Base-by-base conservation (phyloP, 2,329 filamentous ascomycete species). In the Pyricularia sp. region DNA sequence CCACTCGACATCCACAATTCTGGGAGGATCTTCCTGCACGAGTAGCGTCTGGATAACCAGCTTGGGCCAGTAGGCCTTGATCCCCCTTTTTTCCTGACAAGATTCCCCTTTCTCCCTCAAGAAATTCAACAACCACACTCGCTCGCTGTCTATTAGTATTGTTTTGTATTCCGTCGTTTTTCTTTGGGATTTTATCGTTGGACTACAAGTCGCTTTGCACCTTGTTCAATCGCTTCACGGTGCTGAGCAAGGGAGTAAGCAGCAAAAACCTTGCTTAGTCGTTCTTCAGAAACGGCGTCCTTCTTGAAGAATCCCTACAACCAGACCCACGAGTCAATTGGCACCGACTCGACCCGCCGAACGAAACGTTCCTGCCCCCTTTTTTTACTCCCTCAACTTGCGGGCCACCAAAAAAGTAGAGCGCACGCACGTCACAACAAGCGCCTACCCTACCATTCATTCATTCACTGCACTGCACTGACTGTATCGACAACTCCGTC, bases 281-380 rank as follows among this genome's bases (percentile, higher is more conserved):
- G 53, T 57, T 59, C 13, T 26, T 59, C 24, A 24, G 55, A 28
- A 59, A 28, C 55, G 55, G 55, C 55, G 55, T 19, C 40, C 55
- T 59, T 26, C 24, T 28, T 16, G 24, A 59, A 26, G 13, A 26
- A 28, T 28, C 28, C 22, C 22, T 59, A 59, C 28, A 30, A 26
- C 22, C 53, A 59, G 55, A 59, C 55, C 55, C 55, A 59, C 55
- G 55, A 59, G 55, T 59, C 55, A 59, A 59, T 59, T 59, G 55
- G 55, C 55, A 30, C 55, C 28, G 55, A 59, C 24, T 59, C 55
- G 55, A 59, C 55, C 55, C 55, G 55, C 55, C 55, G 24, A 59
- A 26, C 55, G 55, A 59, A 59, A 59, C 55, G 55, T 59, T 59
- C 55, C 55, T 59, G 55, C 55, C 55, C 55, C 55, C 55, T 59